Evolutionary conservation across 257 asterid species (phyloP).

Genomic region (Nicotiana tomentosiformis): DNA sequence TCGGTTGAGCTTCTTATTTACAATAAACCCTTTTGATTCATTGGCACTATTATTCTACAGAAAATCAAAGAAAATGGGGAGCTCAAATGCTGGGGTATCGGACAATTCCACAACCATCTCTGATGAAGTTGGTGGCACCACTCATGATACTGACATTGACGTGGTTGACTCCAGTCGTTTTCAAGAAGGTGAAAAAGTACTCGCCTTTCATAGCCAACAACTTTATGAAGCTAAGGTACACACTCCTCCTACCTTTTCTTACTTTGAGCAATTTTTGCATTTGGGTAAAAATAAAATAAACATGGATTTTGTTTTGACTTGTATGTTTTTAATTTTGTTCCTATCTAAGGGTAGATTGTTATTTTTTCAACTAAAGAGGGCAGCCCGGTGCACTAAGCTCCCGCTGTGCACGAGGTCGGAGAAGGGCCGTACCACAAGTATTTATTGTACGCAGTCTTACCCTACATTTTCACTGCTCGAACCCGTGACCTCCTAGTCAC

Average conservation of each 20-base stretch:
- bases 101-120: conserved; percentile 17
- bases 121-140: conserved; percentile 13
- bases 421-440: too few species aligned
- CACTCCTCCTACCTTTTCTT: neutral
- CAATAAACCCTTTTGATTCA: neutral
- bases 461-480: too few species aligned
- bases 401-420: too few species aligned
- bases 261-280: neutral
- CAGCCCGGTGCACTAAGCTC: too few species aligned
- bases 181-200: conserved; percentile 56
- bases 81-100: conserved; percentile 8
- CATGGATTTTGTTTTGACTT: neutral
- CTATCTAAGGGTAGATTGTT: neutral
- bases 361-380: too few species aligned
- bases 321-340: neutral
- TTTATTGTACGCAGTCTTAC: too few species aligned
- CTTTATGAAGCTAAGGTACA: conserved; percentile 71
- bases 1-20: neutral
- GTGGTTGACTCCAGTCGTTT: conserved; percentile 24
- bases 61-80: conserved; percentile 12
- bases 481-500: too few species aligned
- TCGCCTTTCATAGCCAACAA: conserved; percentile 42
- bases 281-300: neutral
- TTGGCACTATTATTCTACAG: neutral
- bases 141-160: conserved; percentile 12